Conservation (phyloP, 805 yeast genomes). For the Starmerella powellii region DNA sequence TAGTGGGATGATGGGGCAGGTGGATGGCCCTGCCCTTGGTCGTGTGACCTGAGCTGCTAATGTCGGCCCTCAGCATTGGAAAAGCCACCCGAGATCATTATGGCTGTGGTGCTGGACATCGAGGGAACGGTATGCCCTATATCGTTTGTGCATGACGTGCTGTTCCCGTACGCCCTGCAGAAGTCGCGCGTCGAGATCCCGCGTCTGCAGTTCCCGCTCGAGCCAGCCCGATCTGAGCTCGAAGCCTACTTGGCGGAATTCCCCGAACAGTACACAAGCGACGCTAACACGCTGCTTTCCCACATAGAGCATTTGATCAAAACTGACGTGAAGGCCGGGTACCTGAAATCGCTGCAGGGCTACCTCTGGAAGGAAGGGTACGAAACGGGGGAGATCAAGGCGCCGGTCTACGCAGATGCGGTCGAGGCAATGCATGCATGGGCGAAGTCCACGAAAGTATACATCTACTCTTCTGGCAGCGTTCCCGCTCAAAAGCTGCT, state of each 20-base stretch:
- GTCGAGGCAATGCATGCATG: constrained; percentile 41
- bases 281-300: constrained; percentile 29
- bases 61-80: no score
- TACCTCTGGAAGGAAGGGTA: constrained; percentile 73
- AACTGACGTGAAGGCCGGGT: constrained; percentile 64
- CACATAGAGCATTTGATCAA: constrained; percentile 49
- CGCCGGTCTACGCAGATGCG: constrained; percentile 70
- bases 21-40: no score
- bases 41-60: no score
- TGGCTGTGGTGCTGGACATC: constrained; percentile 50
- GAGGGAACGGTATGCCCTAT: constrained; percentile 94
- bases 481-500: constrained; percentile 74
- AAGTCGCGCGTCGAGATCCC: constrained; percentile 23
- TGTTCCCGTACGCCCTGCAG: constrained; percentile 57
- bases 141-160: constrained; percentile 64
- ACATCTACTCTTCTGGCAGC: constrained; percentile 82
- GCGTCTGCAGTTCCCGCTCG: constrained; percentile 23
- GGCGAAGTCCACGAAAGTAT: constrained; percentile 33
- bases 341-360: constrained; percentile 71
- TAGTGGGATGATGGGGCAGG: no score
- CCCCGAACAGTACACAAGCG: constrained; percentile 30
- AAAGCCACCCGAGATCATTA: no score
- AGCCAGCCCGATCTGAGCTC: constrained; percentile 19
- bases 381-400: constrained; percentile 56
- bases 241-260: constrained; percentile 34